phyloP scores from a whole-genome alignment of 129 eudicot genomes.

The Artemisia argyi region DNA sequence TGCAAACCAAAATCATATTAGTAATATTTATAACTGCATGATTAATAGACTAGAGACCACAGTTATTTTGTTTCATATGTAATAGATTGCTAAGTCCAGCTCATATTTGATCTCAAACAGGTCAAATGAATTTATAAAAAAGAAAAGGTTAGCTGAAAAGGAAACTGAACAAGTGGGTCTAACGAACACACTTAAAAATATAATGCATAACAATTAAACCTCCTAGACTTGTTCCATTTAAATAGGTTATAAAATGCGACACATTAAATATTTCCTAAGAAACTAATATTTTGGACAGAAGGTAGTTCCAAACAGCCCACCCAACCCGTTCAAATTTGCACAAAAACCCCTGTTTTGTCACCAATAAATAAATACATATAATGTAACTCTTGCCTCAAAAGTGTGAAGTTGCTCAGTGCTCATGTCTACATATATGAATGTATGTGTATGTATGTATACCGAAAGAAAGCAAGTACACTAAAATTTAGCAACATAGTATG shows the following conservation, averaged over 20 bases:
- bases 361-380: neutral
- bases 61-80: neutral
- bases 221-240: too few relatives aligned
- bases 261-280: too few relatives aligned
- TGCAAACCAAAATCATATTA: conserved; percentile 27
- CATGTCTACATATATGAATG: neutral
- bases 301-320: too few relatives aligned
- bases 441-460: neutral
- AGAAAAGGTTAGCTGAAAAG: too few relatives aligned
- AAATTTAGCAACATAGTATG: neutral
- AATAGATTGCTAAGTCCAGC: neutral
- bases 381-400: neutral
- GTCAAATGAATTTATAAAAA: too few relatives aligned
- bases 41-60: neutral
- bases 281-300: too few relatives aligned
- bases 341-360: neutral
- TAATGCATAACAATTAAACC: too few relatives aligned
- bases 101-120: too few relatives aligned
- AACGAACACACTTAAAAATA: too few relatives aligned
- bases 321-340: too few relatives aligned
- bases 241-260: too few relatives aligned
- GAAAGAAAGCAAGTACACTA: neutral
- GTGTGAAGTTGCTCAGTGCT: neutral
- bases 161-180: too few relatives aligned
- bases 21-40: neutral